A percentile compares a stretch with the other conserved stretches of the same genome.
Evolutionary conservation across 768 basidiomycete species (phyloP).

Genomic region (Suillus hirtellus): DNA sequence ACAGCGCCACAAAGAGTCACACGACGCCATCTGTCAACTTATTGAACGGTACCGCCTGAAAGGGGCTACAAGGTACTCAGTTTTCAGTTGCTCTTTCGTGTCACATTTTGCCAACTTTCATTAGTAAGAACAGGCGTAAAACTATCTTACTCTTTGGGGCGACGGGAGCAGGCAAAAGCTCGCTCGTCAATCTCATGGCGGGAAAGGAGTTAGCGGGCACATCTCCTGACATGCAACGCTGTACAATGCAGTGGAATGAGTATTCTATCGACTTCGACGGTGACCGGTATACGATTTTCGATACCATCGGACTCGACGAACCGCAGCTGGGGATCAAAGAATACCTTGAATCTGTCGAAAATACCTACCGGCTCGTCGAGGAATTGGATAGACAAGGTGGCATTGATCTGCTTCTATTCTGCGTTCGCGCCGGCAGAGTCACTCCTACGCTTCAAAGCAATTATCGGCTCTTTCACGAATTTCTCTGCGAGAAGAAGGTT

Average conservation of each 20-base stretch:
- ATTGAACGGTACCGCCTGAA: neutral
- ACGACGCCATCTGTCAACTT: slow-evolving; percentile 6
- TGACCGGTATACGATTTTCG: slow-evolving; percentile 29
- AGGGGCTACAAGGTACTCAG: neutral
- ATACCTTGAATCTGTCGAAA: slow-evolving; percentile 29
- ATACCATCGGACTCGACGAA: slow-evolving; percentile 38
- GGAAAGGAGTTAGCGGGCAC: slow-evolving; percentile 29
- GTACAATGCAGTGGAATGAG: slow-evolving; percentile 35
- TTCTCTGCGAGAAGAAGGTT: slow-evolving; percentile 35
- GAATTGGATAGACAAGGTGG: slow-evolving; percentile 32
- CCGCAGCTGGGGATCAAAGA: slow-evolving; percentile 29
- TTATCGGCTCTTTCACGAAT: slow-evolving; percentile 40
- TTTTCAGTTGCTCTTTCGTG: neutral
- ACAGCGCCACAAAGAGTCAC: slow-evolving; percentile 11
- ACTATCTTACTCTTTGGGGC: slow-evolving; percentile 35
- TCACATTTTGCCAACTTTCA: neutral
- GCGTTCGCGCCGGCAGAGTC: slow-evolving; percentile 41
- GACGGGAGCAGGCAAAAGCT: slow-evolving; percentile 42
- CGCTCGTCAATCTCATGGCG: slow-evolving; percentile 44
- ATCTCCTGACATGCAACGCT: slow-evolving; percentile 36
- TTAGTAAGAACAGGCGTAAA: slow-evolving; percentile 9
- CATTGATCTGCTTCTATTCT: slow-evolving; percentile 43
- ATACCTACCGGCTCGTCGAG: slow-evolving; percentile 34
- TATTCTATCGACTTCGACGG: slow-evolving; percentile 21
- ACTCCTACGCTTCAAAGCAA: slow-evolving; percentile 38